Evolutionary conservation across 225 moss, liverwort and hornwort species (phyloP), one percentile per base, ranked within the genome.

Genomic region (Rhytidiadelphus loreus): DNA sequence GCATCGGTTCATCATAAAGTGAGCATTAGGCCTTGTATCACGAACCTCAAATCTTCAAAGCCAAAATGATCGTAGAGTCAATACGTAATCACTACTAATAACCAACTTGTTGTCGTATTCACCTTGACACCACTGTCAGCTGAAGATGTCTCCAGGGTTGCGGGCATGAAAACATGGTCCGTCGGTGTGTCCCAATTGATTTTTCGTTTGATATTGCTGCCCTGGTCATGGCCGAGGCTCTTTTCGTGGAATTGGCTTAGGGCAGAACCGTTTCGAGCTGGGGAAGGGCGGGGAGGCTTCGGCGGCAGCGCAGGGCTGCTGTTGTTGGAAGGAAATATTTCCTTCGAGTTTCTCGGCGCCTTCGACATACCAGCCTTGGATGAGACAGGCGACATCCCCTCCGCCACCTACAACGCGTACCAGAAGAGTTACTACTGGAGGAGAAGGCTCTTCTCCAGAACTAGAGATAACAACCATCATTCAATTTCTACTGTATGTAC

Each of bases 71-170:
- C 43, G 23, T 28, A 37, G 30, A 9, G 10, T 8, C 85, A 57
- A 15, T 32, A 55, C 71, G 59, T 29, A 19, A 64, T 22, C 23
- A 12, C 21, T 46, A 18, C 29, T 20, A 16, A 73, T 29, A 43
- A 71, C 13, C 18, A 73, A 12, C 15, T 22, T 13, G n/a, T 48
- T 19, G 28, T 37, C 21, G 46, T 37, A 80, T 66, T 60, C 48
- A 97, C 98, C 97, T 97, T 96, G 6, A 99, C 99, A 58, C 99
- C 99, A 61, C 95, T 93, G 86, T 99, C 99, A 69, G 86, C 83
- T 29, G 90, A 89, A 87, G 81, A 84, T 18, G 68, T 48, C 46
- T 94, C 97, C 37, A 84, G 78, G 20, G 77, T 41, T 52, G 86
- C 21, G 43, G 85, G 82, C 58, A 69, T 60, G 33, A 84, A 53